Evolutionary conservation across 257 asterid genomes (phyloP), one percentile per base, ranked within the genome.

Genomic region (Scutellaria galericulata): DNA sequence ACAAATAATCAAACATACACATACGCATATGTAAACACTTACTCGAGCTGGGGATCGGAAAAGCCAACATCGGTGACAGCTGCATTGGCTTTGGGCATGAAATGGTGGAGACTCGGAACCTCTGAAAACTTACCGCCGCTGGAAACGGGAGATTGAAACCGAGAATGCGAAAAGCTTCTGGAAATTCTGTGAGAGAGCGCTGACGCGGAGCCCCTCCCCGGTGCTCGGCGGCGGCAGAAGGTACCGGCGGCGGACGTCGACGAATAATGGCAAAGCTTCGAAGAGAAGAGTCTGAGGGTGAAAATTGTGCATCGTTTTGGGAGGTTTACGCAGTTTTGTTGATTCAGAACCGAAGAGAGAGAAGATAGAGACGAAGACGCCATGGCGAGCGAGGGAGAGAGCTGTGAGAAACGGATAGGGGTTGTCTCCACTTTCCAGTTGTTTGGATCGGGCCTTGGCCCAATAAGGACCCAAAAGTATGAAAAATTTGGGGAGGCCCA

Each of bases 361-460:
- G 96, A 83, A 51, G 82, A 60, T 5, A 86, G 83, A 50, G 90
- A 79, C 27, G 92, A 72, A 40, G 91, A 78, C 80, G 94, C 93
- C 93, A 87, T 81, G 80, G 31, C 37, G 76, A 63, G 22, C 7
- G 39, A 13, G 48, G 59, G 41, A 63, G n/a, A n/a, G 41, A 11
- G 72, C 74, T 47, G 73, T 22, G 70, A 12, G 48, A 67, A 61
- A 8, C 56, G 80, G 84, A 79, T 79, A 70, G 80, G 76, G 83
- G 70, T 72, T 59, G n/a, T 18, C 69, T 51, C 41, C 64, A 58
- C 37, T 31, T 31, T 31, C 37, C 60, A 53, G 66, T 51, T 22
- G 31, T 51, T 39, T 7, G 48, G 52, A 14, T 59, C 52, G 58
- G 75, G 75, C 78, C 68, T 53, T 22, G 52, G 70, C 46, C 75